Evolutionary conservation across 495 filamentous ascomycete genomes (phyloP), one percentile per base, ranked within the genome.

Genomic region (Hyphodiscus hymeniophilus): DNA sequence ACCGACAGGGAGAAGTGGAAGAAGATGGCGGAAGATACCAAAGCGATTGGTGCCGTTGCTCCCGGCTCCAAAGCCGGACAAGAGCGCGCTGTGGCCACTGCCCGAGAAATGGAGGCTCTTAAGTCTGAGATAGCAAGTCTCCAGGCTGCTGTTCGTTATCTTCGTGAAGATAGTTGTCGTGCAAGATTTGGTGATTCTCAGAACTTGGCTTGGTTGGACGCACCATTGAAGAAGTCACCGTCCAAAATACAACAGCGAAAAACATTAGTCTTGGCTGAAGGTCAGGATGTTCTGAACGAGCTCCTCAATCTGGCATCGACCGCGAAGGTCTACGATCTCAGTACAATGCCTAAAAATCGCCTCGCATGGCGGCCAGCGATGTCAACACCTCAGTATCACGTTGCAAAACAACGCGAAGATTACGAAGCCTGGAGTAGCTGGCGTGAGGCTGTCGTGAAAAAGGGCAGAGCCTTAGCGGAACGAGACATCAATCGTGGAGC

Each of bases 121-220:
- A 84, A 81, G 51, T 65, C 72, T 17, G 80, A 89, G 47, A 87
- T 94, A 34, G 59, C 68, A 17, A 74, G 68, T 46, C 74, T 95
- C 7, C 80, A 89, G 63, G 76, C 82, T 2, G 81, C 88, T 0
- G 79, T 96, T 13, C 79, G 82, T 38, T 91, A 81, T 65, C 67
- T 94, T 18, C 77, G 86, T 20, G 82, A 87, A 47, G 87, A 92
- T 45, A 88, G 80, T 59, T 68, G 76, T n/a, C 76, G 83, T 22
- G 70, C 79, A 2, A 75, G 80, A 23, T 60, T 81, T 18, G 71
- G 73, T 18, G 79, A 87, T 55, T 74, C 82, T 12, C 70, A 76
- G 26, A 69, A 68, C 13, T 63, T 77, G 39, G 77, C 80, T 52
- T 82, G 79, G 68, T 75, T 91, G 5, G 73, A 82, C 16, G 75